Evolutionary conservation across 805 yeast species (phyloP).

Genomic region (Nakazawaea ambrosiae): DNA sequence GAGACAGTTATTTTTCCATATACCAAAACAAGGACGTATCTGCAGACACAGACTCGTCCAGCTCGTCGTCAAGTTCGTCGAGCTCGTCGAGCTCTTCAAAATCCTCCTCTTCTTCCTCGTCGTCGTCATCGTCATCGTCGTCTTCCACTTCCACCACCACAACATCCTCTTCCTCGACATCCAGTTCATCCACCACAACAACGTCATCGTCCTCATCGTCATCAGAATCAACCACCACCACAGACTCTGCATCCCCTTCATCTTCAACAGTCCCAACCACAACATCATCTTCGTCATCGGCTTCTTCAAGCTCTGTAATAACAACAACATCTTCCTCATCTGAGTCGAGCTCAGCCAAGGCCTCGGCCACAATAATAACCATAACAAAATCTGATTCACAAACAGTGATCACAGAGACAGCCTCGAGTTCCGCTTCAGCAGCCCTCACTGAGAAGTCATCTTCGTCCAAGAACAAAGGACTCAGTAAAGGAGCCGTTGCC

Average conservation of each 20-base stretch:
- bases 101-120: neutral
- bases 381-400: constrained; percentile 16
- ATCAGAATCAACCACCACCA: constrained; percentile 8
- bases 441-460: neutral
- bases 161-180: constrained; percentile 12
- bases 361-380: constrained; percentile 10
- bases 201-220: constrained; percentile 13
- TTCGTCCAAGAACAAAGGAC: constrained; percentile 14
- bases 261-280: constrained; percentile 14
- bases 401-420: constrained; percentile 13
- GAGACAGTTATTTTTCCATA: constrained; percentile 36
- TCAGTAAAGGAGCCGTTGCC: constrained; percentile 8
- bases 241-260: constrained; percentile 11
- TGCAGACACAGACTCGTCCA: constrained; percentile 7
- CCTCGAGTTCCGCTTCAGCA: constrained; percentile 12
- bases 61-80: constrained; percentile 18
- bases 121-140: constrained; percentile 14
- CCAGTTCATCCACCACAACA: constrained; percentile 15
- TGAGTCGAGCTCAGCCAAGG: constrained; percentile 14
- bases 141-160: constrained; percentile 15
- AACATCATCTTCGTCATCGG: constrained; percentile 2
- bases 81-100: constrained; percentile 17
- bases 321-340: constrained; percentile 13
- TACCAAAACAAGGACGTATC: constrained; percentile 28
- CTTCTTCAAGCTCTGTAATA: constrained; percentile 7